phyloP scores from a whole-genome alignment of 2,329 filamentous ascomycete species.

The Talaromyces sp. region DNA sequence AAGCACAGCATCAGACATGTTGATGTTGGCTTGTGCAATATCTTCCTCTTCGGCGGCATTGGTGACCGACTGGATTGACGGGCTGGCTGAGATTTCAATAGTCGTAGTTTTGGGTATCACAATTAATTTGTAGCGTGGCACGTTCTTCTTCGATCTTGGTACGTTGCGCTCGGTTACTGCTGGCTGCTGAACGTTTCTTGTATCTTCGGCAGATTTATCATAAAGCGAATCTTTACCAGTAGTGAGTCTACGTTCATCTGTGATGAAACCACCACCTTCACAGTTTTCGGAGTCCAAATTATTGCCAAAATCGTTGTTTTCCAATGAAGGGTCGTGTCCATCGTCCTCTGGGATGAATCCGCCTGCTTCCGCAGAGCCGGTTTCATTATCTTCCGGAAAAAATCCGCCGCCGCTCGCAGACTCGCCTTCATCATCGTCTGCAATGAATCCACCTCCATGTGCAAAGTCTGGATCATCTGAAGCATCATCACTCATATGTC shows the following conservation, averaged over 20 bases:
- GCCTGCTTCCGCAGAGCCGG: conserved; percentile 20
- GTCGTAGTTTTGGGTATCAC: conserved; percentile 1
- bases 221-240: background rate
- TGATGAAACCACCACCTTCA: background rate
- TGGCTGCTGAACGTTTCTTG: background rate
- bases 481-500: conserved; percentile 30
- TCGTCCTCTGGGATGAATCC: conserved; percentile 30
- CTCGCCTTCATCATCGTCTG: conserved; percentile 20
- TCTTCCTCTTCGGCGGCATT: background rate
- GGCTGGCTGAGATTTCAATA: background rate
- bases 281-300: conserved; percentile 9
- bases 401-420: conserved; percentile 27
- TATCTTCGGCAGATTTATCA: background rate
- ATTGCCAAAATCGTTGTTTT: background rate
- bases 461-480: conserved; percentile 28
- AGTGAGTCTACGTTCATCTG: background rate
- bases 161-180: background rate
- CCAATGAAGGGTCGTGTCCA: background rate
- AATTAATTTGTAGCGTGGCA: conserved; percentile 13
- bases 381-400: conserved; percentile 24
- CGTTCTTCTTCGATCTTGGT: background rate
- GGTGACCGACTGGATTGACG: background rate
- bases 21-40: background rate
- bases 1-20: background rate
- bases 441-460: conserved; percentile 30